phyloP scores from a whole-genome alignment of 345 rosid genomes.

The Eucalyptus pauciflora region DNA sequence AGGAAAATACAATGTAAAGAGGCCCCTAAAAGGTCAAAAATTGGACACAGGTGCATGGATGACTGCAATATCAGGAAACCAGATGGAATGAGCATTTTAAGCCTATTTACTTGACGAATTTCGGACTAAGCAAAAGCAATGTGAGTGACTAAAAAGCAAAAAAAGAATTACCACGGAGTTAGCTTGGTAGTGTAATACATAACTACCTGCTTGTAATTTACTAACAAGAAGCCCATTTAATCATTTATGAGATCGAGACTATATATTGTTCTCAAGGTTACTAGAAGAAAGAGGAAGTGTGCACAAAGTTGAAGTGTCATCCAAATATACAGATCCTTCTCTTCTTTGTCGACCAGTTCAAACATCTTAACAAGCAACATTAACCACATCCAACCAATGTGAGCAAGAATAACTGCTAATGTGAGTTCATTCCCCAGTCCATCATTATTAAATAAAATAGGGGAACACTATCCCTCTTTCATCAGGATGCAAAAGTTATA shows the following conservation, averaged over 20 bases:
- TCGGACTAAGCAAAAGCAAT: background rate
- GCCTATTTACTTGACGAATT: background rate
- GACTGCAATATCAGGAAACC: background rate
- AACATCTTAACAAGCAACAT: background rate
- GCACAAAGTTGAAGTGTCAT: background rate
- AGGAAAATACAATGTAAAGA: background rate
- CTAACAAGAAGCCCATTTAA: background rate
- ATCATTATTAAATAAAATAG: background rate
- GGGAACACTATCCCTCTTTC: background rate
- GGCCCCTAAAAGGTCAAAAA: background rate
- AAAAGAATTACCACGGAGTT: background rate
- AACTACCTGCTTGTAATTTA: background rate
- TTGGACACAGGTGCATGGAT: background rate
- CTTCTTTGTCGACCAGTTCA: background rate
- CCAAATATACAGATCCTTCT: background rate
- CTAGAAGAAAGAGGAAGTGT: background rate
- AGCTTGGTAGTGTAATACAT: background rate
- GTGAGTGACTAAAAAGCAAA: background rate
- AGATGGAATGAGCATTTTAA: background rate
- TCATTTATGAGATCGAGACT: background rate
- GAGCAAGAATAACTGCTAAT: background rate
- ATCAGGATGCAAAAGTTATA: background rate
- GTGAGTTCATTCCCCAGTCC: background rate
- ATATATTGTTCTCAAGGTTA: background rate
- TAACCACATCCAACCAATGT: background rate